Conservation (phyloP, 1,284 basidiomycete species). For the Pholiota adiposa region DNA sequence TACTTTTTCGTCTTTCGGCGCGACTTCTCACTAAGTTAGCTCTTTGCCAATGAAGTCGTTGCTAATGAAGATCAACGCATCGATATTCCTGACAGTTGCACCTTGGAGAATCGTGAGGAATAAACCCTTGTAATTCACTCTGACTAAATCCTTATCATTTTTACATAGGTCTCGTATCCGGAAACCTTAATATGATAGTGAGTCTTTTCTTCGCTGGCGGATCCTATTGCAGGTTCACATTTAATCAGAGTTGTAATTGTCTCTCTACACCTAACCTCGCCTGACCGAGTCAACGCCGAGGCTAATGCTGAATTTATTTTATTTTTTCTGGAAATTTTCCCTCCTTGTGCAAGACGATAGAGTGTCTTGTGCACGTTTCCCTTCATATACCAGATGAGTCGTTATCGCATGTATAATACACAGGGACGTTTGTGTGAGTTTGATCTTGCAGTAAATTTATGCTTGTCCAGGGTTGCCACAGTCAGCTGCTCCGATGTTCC, state of each 20-base stretch:
- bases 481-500: background rate
- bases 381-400: no score
- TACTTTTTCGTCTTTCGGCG: background rate
- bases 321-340: no score
- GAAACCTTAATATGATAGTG: conserved; percentile 73
- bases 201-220: conserved; percentile 26
- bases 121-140: conserved; percentile 44
- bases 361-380: no score
- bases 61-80: conserved; percentile 95
- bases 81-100: conserved; percentile 93
- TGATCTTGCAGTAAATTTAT: no score
- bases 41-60: conserved; percentile 56
- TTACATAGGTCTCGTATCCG: conserved; percentile 55
- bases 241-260: conserved; percentile 9
- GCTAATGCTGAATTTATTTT: no score
- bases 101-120: conserved; percentile 96
- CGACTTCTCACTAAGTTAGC: conserved; percentile 31
- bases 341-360: no score
- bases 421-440: no score
- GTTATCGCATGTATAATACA: no score
- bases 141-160: background rate
- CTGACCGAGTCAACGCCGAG: background rate
- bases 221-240: background rate
- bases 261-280: background rate
- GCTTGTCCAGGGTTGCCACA: no score